These are phyloP conservation scores for Trichoderma sp. DNA, from an alignment of 2,329 filamentous ascomycete genomes.

Conservation along the genomic window DNA sequence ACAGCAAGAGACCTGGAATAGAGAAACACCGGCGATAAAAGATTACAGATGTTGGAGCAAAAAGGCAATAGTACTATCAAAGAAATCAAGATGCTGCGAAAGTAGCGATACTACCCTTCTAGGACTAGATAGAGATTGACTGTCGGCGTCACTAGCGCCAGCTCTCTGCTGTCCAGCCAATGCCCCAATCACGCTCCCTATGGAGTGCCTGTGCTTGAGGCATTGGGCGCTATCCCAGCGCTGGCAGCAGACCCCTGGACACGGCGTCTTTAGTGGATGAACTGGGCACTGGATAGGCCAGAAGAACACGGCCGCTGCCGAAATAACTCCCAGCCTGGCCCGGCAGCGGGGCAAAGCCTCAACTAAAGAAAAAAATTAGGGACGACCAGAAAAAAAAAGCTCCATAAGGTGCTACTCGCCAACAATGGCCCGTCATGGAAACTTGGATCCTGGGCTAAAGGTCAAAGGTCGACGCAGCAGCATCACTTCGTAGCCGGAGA, in stretches of 20 bases:
- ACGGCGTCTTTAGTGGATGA: neutral
- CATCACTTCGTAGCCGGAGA: conserved; percentile 11
- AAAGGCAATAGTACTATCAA: neutral
- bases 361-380: conserved; percentile 2
- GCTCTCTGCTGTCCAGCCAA: neutral
- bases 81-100: neutral
- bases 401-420: conserved; percentile 9
- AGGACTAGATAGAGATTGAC: neutral
- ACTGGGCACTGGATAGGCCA: neutral
- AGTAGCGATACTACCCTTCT: conserved; percentile 2
- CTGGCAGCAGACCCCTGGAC: neutral
- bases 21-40: neutral
- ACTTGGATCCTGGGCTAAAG: neutral
- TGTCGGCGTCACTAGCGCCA: neutral
- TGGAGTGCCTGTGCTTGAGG: neutral
- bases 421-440: conserved; percentile 24
- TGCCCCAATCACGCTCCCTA: conserved; percentile 4
- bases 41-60: neutral
- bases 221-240: conserved; percentile 16
- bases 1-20: neutral
- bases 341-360: neutral
- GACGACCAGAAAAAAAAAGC: neutral
- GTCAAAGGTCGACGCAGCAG: neutral
- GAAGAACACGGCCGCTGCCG: neutral
- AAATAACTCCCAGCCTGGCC: neutral